Conservation (phyloP, 1,139 yeast species). For the Geotrichum cucujoidarum region DNA sequence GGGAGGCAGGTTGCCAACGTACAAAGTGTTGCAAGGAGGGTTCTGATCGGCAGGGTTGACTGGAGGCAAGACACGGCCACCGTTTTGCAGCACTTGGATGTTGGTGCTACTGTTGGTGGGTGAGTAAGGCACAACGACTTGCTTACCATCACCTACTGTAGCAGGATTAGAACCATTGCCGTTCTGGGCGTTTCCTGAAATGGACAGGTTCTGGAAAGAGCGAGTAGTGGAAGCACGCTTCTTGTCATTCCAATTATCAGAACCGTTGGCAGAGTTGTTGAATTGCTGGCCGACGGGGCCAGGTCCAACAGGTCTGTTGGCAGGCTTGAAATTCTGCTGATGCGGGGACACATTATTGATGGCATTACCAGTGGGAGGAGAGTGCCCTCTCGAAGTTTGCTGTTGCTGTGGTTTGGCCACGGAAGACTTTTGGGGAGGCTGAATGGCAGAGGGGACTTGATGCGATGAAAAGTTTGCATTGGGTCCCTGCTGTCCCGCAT, state of each 20-base stretch:
- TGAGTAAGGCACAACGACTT: conserved; percentile 23
- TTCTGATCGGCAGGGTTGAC: conserved; percentile 98
- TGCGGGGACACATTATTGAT: not conserved
- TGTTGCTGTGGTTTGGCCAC: not conserved
- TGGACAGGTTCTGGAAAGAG: conserved; percentile 16
- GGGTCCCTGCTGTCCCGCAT: not conserved
- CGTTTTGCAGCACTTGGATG: conserved; percentile 35
- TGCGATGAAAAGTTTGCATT: not conserved
- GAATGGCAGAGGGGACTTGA: conserved; percentile 6
- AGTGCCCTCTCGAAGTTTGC: not conserved
- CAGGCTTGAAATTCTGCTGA: conserved; percentile 3
- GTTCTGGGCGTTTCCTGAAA: not conserved
- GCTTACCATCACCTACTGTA: not conserved
- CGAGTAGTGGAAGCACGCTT: conserved; percentile 17
- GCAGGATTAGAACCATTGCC: conserved; percentile 1
- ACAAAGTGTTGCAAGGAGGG: conserved; percentile 95
- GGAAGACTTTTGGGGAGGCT: not conserved
- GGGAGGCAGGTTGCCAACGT: conserved; percentile 95
- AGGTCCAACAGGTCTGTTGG: not conserved
- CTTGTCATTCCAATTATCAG: conserved; percentile 18
- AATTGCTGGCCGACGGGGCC: not conserved
- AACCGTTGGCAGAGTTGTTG: not conserved
- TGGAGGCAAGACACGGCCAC: conserved; percentile 71
- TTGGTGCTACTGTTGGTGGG: conserved; percentile 27
- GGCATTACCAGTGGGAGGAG: conserved; percentile 4